These are phyloP conservation scores for Purpureocillium lavendulum DNA, from an alignment of 2,329 filamentous ascomycete species.

Conservation along the genomic window DNA sequence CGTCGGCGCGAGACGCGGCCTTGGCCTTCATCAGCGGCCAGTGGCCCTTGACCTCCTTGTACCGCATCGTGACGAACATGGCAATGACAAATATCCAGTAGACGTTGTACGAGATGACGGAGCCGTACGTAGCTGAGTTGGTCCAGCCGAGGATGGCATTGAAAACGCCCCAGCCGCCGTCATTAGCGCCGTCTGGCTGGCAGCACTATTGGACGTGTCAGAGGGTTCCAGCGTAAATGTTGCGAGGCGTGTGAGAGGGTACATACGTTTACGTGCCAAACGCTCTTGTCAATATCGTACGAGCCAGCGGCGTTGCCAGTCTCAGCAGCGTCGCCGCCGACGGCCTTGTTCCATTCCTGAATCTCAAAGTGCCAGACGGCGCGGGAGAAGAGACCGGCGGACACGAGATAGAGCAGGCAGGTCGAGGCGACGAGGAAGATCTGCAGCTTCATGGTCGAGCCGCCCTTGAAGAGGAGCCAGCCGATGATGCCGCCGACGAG, in stretches of 20 bases:
- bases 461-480: slow-evolving; percentile 63
- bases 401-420: slow-evolving; percentile 76
- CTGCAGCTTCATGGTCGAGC: slow-evolving; percentile 42
- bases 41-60: slow-evolving; percentile 50
- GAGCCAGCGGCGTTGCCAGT: slow-evolving; percentile 57
- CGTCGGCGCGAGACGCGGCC: slow-evolving; percentile 7
- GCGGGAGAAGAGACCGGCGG: slow-evolving; percentile 72
- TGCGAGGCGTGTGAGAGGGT: no score
- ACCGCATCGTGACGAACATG: slow-evolving; percentile 56
- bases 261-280: slow-evolving; percentile 76
- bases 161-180: slow-evolving; percentile 79
- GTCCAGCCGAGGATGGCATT: slow-evolving; percentile 81
- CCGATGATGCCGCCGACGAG: slow-evolving; percentile 59
- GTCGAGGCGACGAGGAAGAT: slow-evolving; percentile 76
- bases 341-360: slow-evolving; percentile 57
- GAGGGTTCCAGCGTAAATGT: no score
- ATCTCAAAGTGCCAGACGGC: slow-evolving; percentile 68
- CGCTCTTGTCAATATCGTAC: slow-evolving; percentile 68
- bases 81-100: slow-evolving; percentile 78
- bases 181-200: slow-evolving; percentile 62
- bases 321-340: slow-evolving; percentile 48
- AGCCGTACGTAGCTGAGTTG: slow-evolving; percentile 82
- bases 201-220: slow-evolving; percentile 52
- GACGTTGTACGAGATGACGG: slow-evolving; percentile 77
- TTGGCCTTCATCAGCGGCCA: slow-evolving; percentile 36